Percentiles rank a stretch among this genome's conserved stretches.
Conservation (phyloP, 768 basidiomycete genomes). For the Lactarius sp. region DNA sequence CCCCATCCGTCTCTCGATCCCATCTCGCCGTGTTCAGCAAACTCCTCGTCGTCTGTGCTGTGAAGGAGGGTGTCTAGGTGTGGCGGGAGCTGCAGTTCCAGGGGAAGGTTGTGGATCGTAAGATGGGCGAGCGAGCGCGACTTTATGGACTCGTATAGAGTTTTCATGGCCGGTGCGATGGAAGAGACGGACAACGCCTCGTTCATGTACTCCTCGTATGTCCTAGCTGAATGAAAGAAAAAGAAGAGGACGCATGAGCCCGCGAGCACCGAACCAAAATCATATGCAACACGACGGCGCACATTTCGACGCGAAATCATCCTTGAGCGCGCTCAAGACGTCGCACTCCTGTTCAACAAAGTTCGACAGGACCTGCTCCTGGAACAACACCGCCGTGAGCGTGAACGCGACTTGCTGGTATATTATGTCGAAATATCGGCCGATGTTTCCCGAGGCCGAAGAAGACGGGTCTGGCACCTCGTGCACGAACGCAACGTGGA, state of each 20-base stretch:
- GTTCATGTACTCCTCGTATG: slow-evolving; percentile 50
- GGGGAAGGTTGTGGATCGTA: slow-evolving; percentile 68
- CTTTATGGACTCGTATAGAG: slow-evolving; percentile 75
- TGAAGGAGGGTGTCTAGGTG: slow-evolving; percentile 68
- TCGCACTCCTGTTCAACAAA: slow-evolving; percentile 85
- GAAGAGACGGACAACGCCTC: slow-evolving; percentile 63
- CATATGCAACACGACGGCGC: background rate
- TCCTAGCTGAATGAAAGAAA: slow-evolving; percentile 44
- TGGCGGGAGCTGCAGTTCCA: slow-evolving; percentile 86
- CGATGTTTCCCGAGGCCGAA: slow-evolving; percentile 68
- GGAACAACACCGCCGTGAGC: slow-evolving; percentile 85
- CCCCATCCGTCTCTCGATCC: slow-evolving; percentile 63
- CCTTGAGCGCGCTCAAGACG: slow-evolving; percentile 60
- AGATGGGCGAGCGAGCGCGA: slow-evolving; percentile 71
- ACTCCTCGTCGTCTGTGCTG: slow-evolving; percentile 53
- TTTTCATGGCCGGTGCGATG: slow-evolving; percentile 74
- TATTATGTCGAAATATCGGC: slow-evolving; percentile 78
- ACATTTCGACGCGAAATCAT: slow-evolving; percentile 66
- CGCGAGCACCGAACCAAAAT: background rate
- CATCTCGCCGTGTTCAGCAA: slow-evolving; percentile 42
- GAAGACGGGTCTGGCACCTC: slow-evolving; percentile 90
- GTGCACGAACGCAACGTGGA: slow-evolving; percentile 83
- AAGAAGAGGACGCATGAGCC: background rate
- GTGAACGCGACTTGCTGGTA: slow-evolving; percentile 89
- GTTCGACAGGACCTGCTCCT: slow-evolving; percentile 81